Conservation (phyloP, 768 basidiomycete species). For the Plicaturopsis crispa region DNA sequence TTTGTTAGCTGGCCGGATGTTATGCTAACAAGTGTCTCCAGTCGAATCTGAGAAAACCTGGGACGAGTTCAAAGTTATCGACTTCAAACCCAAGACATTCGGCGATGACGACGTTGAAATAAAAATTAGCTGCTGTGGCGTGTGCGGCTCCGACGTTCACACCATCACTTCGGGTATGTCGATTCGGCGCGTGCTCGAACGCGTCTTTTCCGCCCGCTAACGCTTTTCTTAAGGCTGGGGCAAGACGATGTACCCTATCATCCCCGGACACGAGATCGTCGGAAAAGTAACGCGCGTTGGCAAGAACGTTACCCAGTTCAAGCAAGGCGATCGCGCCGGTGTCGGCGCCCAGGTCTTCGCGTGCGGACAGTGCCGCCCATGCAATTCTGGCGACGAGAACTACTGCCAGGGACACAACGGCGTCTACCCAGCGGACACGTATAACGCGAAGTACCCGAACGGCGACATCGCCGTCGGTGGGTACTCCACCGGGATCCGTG, state of each 20-base stretch:
- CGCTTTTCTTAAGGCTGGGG: too few species aligned
- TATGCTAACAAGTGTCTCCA: too few species aligned
- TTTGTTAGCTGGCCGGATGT: too few species aligned
- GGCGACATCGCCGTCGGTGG: constrained; percentile 36
- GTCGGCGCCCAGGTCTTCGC: constrained; percentile 44
- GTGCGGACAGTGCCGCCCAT: constrained; percentile 40
- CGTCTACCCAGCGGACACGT: too few species aligned
- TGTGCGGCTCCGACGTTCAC: constrained; percentile 48
- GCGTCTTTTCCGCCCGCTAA: too few species aligned
- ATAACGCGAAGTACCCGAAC: constrained; percentile 31
- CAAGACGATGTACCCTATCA: too few species aligned
- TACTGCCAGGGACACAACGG: too few species aligned
- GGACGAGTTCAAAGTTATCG: constrained; percentile 33
- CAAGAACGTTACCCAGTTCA: constrained; percentile 42
- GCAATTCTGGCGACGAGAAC: constrained; percentile 45
- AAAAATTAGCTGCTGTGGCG: constrained; percentile 40
- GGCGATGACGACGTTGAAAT: constrained; percentile 51
- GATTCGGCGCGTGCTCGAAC: too few species aligned
- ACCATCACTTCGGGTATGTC: too few species aligned
- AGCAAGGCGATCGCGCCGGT: constrained; percentile 50
- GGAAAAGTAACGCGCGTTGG: constrained; percentile 48
- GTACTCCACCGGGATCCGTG: constrained; percentile 39
- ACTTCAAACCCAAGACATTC: constrained; percentile 45
- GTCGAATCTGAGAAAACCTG: too few species aligned
- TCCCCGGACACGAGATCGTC: constrained; percentile 51